Base-by-base conservation (phyloP, 2,329 filamentous ascomycete species). In the Penicillium sclerotigenum region DNA sequence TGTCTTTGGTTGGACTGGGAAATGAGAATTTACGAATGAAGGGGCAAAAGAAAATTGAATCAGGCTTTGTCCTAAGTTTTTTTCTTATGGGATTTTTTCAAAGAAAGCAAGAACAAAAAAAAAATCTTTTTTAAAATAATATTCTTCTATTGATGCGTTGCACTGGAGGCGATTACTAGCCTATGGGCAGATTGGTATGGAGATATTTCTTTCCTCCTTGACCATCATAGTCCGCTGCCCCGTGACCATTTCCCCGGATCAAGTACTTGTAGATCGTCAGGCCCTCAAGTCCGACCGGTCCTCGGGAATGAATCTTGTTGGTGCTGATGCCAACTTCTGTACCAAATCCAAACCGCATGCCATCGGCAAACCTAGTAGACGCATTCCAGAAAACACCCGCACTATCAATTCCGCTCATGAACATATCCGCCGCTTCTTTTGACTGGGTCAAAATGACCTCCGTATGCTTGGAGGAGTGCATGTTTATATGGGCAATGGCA, bases 311-410 rank as follows among this genome's bases (percentile, higher is more conserved):
- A 61, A 99, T 96, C 80, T 97, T 99, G 80, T 97, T 99, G 47
- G 94, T 99, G 77, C 90, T 95, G 75, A 99, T 97, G 52, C 94
- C 94, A 24, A 99, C 94, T 77, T 99, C 94, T 0, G 94, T 97
- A 46, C 94, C 94, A 75, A 99, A 99, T 8, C 94, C 94, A 72
- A 95, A 97, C 40, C 94, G 83, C 89, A 96, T 97, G 8, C 94
- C 94, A 73, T 99, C 94, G 6, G 92, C 91, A 77, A 99, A 93
- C 48, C 94, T 85, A 9, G 91, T 96, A 24, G 90, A 95, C 8
- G 91, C 90, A 72, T 99, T 99, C 91, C 93, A 97, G 81, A 96
- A 99, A 18, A 93, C 92, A 50, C 92, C 93, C 0, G 91, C 89
- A 28, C 91, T 90, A 76, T 97, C 94, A 48, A 97, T 85, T 56